A percentile compares a stretch with the other conserved stretches of the same genome.
These are phyloP conservation scores for Lolium multiflorum DNA, from an alignment of 176 grass and related monocot species.

Conservation along the genomic window DNA sequence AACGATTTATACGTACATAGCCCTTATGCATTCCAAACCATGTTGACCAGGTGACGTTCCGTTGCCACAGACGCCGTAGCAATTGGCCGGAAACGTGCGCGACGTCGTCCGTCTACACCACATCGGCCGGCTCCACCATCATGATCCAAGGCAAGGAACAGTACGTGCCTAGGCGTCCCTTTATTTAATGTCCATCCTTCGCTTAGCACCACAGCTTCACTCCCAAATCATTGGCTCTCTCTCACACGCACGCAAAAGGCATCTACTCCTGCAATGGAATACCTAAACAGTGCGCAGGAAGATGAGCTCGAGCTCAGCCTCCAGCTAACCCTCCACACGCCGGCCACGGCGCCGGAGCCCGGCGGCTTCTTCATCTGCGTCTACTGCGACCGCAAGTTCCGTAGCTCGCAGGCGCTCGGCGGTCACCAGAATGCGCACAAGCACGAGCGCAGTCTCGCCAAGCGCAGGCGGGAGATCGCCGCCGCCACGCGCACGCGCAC, in stretches of 20 bases:
- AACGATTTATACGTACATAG: no score
- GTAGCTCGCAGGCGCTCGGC: constrained; percentile 89
- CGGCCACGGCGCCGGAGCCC: constrained; percentile 45
- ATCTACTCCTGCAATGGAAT: constrained; percentile 36
- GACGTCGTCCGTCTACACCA: background rate
- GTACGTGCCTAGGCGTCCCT: background rate
- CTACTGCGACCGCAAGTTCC: constrained; percentile 88
- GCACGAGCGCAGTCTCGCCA: constrained; percentile 81
- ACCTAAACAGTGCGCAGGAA: constrained; percentile 4
- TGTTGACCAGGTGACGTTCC: background rate
- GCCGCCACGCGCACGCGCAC: constrained; percentile 22
- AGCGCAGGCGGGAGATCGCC: constrained; percentile 52
- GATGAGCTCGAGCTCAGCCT: constrained; percentile 51
- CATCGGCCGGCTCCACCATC: background rate
- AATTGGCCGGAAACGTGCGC: background rate
- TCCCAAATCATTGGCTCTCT: background rate
- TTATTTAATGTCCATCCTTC: background rate
- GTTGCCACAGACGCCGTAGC: background rate
- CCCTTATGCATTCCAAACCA: no score
- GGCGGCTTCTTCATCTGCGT: constrained; percentile 80
- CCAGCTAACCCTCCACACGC: constrained; percentile 49
- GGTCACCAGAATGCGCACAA: constrained; percentile 99
- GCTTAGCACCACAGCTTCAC: background rate
- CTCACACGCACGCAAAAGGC: background rate
- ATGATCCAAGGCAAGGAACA: background rate